Evolutionary conservation across 768 basidiomycete genomes (phyloP).

Genomic region (Brasilioporus rufonigricans): DNA sequence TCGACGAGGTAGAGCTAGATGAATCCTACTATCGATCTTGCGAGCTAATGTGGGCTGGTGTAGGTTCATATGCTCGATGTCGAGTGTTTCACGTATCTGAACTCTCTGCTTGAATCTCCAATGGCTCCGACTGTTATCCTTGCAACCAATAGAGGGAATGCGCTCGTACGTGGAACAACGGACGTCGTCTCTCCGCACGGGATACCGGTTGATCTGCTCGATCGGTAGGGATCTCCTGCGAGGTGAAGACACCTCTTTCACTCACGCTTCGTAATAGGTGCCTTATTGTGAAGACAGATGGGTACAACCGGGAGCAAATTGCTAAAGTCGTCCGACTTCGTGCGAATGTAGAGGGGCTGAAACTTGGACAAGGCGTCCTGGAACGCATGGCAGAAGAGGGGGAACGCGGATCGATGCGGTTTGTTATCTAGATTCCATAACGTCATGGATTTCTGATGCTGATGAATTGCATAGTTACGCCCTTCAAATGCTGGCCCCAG

Average conservation of each 20-base stretch:
- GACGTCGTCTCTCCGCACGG: conserved; percentile 94
- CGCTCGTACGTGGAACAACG: conserved; percentile 88
- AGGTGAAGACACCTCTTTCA: conserved; percentile 1
- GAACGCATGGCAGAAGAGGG: conserved; percentile 82
- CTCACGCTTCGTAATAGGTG: conserved; percentile 46
- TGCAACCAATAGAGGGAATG: conserved; percentile 93
- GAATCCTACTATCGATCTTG: neutral
- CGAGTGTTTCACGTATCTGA: conserved; percentile 98
- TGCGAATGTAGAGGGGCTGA: conserved; percentile 83
- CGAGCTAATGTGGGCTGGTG: conserved; percentile 1
- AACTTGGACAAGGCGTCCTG: conserved; percentile 70
- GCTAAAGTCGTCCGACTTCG: conserved; percentile 83
- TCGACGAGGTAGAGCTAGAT: conserved; percentile 78
- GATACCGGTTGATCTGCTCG: too few species aligned
- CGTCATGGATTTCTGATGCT: conserved; percentile 8
- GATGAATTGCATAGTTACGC: conserved; percentile 60
- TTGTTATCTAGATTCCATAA: conserved; percentile 21
- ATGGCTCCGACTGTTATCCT: conserved; percentile 98
- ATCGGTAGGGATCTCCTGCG: conserved; percentile 55
- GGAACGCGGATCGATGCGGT: conserved; percentile 79
- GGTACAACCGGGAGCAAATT: conserved; percentile 81
- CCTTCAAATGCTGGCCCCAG: conserved; percentile 87
- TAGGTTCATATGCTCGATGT: conserved; percentile 99
- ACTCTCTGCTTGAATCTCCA: conserved; percentile 90
- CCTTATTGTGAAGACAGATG: conserved; percentile 92